A percentile compares a stretch with the other conserved stretches of the same genome.
Conservation (phyloP, 202 grass and related monocot species). For the Elaeis oleifera region DNA sequence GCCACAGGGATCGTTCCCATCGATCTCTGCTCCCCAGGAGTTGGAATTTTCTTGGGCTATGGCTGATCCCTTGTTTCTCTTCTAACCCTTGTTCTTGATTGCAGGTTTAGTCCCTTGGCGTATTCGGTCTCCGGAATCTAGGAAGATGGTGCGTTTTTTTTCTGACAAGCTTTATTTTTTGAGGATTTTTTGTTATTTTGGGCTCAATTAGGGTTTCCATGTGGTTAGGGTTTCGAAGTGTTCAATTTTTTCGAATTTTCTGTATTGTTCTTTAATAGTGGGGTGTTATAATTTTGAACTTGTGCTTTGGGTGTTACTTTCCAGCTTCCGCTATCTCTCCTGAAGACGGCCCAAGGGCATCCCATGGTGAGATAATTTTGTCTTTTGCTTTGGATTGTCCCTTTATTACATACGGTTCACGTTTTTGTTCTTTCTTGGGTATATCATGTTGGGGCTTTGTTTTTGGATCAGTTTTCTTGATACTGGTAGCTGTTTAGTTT, state of each 20-base stretch:
- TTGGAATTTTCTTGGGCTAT: no score
- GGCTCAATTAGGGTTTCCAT: no score
- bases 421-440: neutral
- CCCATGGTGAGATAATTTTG: slow-evolving; percentile 63
- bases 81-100: no score
- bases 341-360: slow-evolving; percentile 99
- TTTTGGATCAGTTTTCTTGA: slow-evolving; percentile 7
- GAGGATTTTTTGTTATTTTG: no score
- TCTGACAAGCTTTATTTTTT: no score
- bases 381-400: neutral
- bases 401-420: neutral
- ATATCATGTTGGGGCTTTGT: neutral
- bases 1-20: no score
- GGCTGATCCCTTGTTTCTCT: no score
- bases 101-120: no score
- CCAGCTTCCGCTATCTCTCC: slow-evolving; percentile 91
- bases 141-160: no score
- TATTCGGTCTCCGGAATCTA: no score
- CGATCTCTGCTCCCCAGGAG: no score
- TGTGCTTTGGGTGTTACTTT: slow-evolving; percentile 3
- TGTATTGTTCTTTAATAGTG: neutral
- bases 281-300: neutral
- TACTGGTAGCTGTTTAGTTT: neutral
- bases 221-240: no score
- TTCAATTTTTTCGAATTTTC: neutral